Percentiles rank a stretch among this genome's conserved stretches.
Evolutionary conservation across 352 stramenopile species (phyloP).

Genomic region (Elongisporangium senticosum): DNA sequence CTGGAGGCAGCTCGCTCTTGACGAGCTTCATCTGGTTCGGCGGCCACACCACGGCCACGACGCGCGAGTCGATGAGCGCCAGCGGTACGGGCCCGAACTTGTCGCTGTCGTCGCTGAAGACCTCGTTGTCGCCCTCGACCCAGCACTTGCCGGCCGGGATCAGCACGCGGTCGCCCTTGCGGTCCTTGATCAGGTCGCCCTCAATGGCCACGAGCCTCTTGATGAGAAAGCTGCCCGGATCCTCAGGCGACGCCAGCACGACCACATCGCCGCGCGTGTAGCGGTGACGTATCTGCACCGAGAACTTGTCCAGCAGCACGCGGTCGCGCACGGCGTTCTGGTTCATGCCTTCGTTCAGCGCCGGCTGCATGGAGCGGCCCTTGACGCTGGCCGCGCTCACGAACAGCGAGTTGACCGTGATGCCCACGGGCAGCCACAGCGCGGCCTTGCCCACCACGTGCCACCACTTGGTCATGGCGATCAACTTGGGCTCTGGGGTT

Average conservation of each 20-base stretch:
- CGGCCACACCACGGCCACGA: constrained; percentile 78
- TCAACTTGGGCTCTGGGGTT: background rate
- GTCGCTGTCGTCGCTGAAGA: constrained; percentile 77
- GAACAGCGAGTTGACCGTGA: constrained; percentile 68
- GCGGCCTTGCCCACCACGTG: constrained; percentile 48
- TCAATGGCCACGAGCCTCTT: constrained; percentile 77
- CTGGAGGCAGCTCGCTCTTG: constrained; percentile 39
- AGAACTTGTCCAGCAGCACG: constrained; percentile 85
- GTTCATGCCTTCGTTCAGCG: constrained; percentile 66
- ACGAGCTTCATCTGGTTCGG: constrained; percentile 59
- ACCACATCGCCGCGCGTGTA: constrained; percentile 74
- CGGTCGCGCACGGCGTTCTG: constrained; percentile 65
- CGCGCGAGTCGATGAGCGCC: constrained; percentile 73
- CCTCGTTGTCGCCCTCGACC: constrained; percentile 77
- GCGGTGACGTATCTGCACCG: constrained; percentile 60
- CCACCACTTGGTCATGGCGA: constrained; percentile 41
- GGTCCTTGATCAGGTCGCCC: constrained; percentile 64
- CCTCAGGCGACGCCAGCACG: constrained; percentile 63
- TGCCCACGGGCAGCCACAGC: constrained; percentile 78
- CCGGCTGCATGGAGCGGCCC: constrained; percentile 80
- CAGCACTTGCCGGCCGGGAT: constrained; percentile 79
- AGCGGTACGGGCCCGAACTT: constrained; percentile 70
- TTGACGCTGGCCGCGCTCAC: constrained; percentile 71
- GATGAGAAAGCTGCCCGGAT: constrained; percentile 51
- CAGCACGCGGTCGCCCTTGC: constrained; percentile 21